Evolutionary conservation across 2,329 filamentous ascomycete genomes (phyloP).

Genomic region (Didymella arachidicola): DNA sequence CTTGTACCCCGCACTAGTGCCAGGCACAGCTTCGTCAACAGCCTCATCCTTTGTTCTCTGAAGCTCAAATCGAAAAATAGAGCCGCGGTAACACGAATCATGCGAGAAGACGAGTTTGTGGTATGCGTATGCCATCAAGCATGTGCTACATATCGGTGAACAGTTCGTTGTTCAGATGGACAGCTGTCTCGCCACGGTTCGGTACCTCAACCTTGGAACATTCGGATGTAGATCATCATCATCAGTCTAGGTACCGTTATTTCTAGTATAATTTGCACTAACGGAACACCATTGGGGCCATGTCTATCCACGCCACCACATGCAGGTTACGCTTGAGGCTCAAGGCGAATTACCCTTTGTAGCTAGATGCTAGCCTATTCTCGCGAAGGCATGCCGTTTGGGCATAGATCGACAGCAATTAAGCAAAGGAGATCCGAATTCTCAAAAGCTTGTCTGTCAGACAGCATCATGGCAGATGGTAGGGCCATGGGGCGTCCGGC

Average conservation of each 20-base stretch:
- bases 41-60: neutral
- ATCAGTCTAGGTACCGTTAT: neutral
- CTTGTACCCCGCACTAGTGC: constrained; percentile 5
- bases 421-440: constrained; percentile 7
- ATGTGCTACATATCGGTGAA: neutral
- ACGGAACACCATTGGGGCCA: neutral
- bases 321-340: constrained; percentile 15
- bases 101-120: neutral
- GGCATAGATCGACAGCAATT: constrained; percentile 5
- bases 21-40: constrained; percentile 5
- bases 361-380: constrained; percentile 4
- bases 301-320: constrained; percentile 5
- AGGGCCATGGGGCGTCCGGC: neutral
- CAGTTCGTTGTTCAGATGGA: neutral
- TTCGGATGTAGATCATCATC: constrained; percentile 16
- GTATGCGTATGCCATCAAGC: neutral
- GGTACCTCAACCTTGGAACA: constrained; percentile 1
- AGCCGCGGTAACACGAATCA: neutral
- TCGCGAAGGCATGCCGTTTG: neutral
- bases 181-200: constrained; percentile 13
- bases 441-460: constrained; percentile 1
- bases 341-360: neutral
- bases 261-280: neutral
- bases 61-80: neutral
- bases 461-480: constrained; percentile 4